Base-by-base conservation (phyloP, 768 basidiomycete genomes). In the Asterophora lycoperdoides region DNA sequence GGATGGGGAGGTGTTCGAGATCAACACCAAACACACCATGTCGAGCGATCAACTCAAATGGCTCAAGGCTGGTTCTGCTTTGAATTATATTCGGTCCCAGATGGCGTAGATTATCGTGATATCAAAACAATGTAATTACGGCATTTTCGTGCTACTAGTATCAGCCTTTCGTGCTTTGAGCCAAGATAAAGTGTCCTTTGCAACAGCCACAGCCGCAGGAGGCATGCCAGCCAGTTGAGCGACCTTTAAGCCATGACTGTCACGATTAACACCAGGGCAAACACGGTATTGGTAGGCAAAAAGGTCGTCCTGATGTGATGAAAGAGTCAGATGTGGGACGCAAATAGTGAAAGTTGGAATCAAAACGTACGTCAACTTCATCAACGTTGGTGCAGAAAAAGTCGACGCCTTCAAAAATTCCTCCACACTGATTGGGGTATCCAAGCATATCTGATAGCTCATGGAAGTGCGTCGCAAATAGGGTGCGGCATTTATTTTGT, bases 391-490 rank as follows among this genome's bases (percentile, higher is more conserved):
- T 97, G 64, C 91, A 95, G 72, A 83, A 94, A 68, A 95, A 97
- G 4, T 78, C 78, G 18, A 95, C 79, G 6, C 76, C 77, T 5
- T 65, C 54, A 67, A 87, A 88, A 8, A 73, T 56, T 10, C 75
- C 78, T 46, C 63, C 55, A 44, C 71, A 60, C 48, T 72, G 65
- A 18, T 75, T 63, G 26, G 68, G 64, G 58, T 82, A 81, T 0
- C 85, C 83, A 15, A 98, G 72, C 78, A 97, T 83, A 51, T 89
- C 83, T 1, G 88, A 84, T 17, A 98, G 68, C 62, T 97, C 93
- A 64, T 98, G 94, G 61, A 96, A 97, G 68, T 99, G 95, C n/a
- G 95, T 99, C 6, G 95, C 95, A 61, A 98, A 99, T 26, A 99
- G 71, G n/a, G 90, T 77, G 14, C 93, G 81, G 61, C 88, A 91